These are phyloP conservation scores for Aspergillaceae sp. DNA, from an alignment of 2,329 filamentous ascomycete genomes.

Conservation along the genomic window DNA sequence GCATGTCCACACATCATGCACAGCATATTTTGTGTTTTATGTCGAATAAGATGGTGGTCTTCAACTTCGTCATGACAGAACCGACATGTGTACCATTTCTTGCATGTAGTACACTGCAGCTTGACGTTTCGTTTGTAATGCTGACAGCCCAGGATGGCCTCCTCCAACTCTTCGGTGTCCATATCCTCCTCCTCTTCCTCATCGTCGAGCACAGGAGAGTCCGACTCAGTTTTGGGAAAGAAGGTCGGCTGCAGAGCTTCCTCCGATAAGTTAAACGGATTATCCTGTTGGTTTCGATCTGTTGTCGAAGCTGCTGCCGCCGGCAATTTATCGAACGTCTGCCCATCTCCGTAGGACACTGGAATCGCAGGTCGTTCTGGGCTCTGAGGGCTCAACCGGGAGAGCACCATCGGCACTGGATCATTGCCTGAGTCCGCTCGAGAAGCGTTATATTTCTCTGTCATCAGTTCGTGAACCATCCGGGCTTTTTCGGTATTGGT, in stretches of 20 bases:
- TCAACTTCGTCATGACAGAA: slow-evolving; percentile 85
- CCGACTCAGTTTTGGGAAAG: slow-evolving; percentile 40
- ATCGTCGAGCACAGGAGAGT: slow-evolving; percentile 16
- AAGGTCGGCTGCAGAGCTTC: slow-evolving; percentile 62
- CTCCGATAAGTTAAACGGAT: slow-evolving; percentile 33
- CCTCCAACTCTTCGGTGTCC: slow-evolving; percentile 42
- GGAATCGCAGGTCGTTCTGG: slow-evolving; percentile 23
- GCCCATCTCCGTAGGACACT: slow-evolving; percentile 22
- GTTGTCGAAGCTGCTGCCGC: slow-evolving; percentile 18
- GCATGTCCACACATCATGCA: slow-evolving; percentile 91
- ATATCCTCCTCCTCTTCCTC: slow-evolving; percentile 39
- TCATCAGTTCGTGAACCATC: slow-evolving; percentile 62
- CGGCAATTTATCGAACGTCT: slow-evolving; percentile 19
- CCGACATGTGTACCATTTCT: slow-evolving; percentile 88
- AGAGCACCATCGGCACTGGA: slow-evolving; percentile 11
- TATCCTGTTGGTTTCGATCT: slow-evolving; percentile 19
- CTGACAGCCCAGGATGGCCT: slow-evolving; percentile 61
- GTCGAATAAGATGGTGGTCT: slow-evolving; percentile 68
- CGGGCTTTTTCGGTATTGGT: slow-evolving; percentile 58
- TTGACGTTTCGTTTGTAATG: slow-evolving; percentile 97
- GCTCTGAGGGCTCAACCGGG: slow-evolving; percentile 16
- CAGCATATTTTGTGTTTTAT: slow-evolving; percentile 87
- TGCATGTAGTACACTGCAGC: slow-evolving; percentile 82
- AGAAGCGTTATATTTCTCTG: slow-evolving; percentile 55
- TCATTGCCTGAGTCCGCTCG: slow-evolving; percentile 22